Evolutionary conservation across 768 basidiomycete genomes (phyloP).

Genomic region (Dentipellis fragilis): DNA sequence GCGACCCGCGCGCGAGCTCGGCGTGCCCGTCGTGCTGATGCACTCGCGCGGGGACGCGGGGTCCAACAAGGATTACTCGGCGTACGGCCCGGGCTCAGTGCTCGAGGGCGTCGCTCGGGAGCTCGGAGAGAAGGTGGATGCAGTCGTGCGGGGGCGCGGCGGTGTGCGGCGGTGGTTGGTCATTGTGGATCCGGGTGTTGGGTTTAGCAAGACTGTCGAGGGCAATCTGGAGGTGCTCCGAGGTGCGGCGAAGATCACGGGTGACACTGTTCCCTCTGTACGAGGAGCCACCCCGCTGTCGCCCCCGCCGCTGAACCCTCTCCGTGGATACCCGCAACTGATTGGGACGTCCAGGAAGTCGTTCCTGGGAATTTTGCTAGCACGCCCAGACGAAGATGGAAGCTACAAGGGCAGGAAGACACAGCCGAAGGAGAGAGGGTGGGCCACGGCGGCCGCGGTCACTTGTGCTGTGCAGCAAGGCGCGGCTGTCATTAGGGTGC

Average conservation of each 20-base stretch:
- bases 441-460: constrained; percentile 74
- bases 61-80: constrained; percentile 53
- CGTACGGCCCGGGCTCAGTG: constrained; percentile 37
- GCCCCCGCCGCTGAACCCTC: constrained; percentile 29
- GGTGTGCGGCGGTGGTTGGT: constrained; percentile 84
- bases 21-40: constrained; percentile 85
- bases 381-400: constrained; percentile 28
- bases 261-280: constrained; percentile 20
- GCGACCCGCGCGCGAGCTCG: constrained; percentile 46
- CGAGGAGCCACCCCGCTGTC: constrained; percentile 6
- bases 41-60: constrained; percentile 85
- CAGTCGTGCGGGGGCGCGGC: constrained; percentile 52
- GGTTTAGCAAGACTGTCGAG: constrained; percentile 81
- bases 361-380: constrained; percentile 64
- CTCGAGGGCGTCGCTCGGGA: constrained; percentile 62
- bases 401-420: constrained; percentile 41
- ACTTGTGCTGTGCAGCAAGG: constrained; percentile 68
- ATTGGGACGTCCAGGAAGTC: constrained; percentile 81
- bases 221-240: constrained; percentile 67
- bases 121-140: constrained; percentile 56
- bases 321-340: constrained; percentile 54
- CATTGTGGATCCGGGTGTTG: constrained; percentile 85
- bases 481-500: constrained; percentile 68
- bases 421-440: constrained; percentile 54
- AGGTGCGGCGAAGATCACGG: constrained; percentile 34